Conservation (phyloP, 2,329 filamentous ascomycete species). For the Fusarium pseudograminearum region DNA sequence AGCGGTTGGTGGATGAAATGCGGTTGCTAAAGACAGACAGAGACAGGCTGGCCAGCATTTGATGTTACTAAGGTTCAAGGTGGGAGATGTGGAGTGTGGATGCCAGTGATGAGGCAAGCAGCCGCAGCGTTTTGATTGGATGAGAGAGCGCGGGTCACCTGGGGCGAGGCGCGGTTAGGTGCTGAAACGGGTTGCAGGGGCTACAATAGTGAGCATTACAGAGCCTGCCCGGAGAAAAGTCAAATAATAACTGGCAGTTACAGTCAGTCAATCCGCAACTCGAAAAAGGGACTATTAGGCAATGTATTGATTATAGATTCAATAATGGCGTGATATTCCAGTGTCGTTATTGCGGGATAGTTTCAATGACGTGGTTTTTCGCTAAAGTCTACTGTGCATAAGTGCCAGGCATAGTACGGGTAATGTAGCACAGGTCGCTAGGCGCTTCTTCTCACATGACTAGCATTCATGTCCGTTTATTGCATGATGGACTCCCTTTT, state of each 20-base stretch:
- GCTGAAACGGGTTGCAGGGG: slow-evolving; percentile 22
- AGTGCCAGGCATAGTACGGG: not conserved
- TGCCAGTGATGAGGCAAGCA: slow-evolving; percentile 39
- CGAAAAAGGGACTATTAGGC: not conserved
- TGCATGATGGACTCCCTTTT: not conserved
- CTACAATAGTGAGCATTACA: slow-evolving; percentile 4
- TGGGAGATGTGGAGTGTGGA: slow-evolving; percentile 38
- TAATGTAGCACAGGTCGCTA: slow-evolving; percentile 7
- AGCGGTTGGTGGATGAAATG: slow-evolving; percentile 35
- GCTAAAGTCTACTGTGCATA: slow-evolving; percentile 30
- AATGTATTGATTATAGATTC: not conserved
- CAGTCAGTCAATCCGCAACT: not conserved
- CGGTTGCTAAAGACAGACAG: slow-evolving; percentile 37
- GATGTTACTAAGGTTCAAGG: slow-evolving; percentile 39
- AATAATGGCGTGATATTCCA: not conserved
- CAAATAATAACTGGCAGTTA: not conserved
- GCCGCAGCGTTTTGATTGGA: slow-evolving; percentile 42
- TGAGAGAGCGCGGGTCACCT: slow-evolving; percentile 34
- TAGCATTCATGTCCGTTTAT: slow-evolving; percentile 20
- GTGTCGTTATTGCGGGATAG: slow-evolving; percentile 19
- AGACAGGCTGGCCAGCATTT: slow-evolving; percentile 33
- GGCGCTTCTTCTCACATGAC: slow-evolving; percentile 41
- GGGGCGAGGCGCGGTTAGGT: slow-evolving; percentile 41
- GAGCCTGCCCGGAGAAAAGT: not conserved
- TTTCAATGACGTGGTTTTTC: slow-evolving; percentile 24